These are phyloP conservation scores for Mycena capillaripes DNA, from an alignment of 768 basidiomycete genomes.

Conservation along the genomic window DNA sequence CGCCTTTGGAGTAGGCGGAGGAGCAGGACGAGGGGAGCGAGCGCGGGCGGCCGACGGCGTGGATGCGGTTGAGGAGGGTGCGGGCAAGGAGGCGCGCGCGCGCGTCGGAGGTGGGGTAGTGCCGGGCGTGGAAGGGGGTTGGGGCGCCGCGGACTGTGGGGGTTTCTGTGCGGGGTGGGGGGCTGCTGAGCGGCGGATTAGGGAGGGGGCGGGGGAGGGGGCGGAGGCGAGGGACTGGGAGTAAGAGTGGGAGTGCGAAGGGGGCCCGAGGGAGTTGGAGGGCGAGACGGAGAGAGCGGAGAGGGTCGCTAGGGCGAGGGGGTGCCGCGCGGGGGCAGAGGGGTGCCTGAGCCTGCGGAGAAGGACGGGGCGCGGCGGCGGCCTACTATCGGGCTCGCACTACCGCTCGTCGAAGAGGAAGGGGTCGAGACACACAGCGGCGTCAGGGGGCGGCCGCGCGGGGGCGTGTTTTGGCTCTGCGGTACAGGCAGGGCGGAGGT, in stretches of 20 bases:
- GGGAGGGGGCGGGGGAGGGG: background rate
- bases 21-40: background rate
- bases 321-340: background rate
- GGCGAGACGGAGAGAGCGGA: too few relatives aligned
- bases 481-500: background rate
- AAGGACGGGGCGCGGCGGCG: conserved; percentile 34
- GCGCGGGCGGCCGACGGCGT: conserved; percentile 37
- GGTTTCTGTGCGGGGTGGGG: background rate
- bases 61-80: conserved; percentile 34
- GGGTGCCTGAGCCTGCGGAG: conserved; percentile 25
- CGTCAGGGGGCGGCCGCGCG: conserved; percentile 2
- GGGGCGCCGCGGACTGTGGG: conserved; percentile 14
- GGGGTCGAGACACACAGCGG: conserved; percentile 10
- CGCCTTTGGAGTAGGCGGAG: background rate
- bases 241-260: too few relatives aligned
- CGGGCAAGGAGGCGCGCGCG: conserved; percentile 36
- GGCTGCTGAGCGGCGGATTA: background rate
- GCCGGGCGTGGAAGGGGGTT: conserved; percentile 34
- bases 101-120: conserved; percentile 38
- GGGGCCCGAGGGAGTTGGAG: too few relatives aligned
- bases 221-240: background rate
- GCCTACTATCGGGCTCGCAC: conserved; percentile 2
- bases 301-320: background rate
- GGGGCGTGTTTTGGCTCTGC: conserved; percentile 20
- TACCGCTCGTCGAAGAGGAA: background rate